Evolutionary conservation across 345 rosid genomes (phyloP).

Genomic region (Acer yangbiense): DNA sequence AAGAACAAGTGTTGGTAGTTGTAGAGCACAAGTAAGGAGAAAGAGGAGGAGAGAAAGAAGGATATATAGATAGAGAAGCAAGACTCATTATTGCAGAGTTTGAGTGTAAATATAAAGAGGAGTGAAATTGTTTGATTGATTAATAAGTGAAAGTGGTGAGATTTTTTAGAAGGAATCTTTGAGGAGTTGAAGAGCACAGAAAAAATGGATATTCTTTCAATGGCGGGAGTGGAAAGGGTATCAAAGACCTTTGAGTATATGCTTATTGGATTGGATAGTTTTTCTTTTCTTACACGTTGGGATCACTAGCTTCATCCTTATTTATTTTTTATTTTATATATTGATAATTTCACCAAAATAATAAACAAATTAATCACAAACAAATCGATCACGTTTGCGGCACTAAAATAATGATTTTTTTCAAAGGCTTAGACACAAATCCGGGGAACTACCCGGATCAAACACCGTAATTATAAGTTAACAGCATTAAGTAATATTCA

Average conservation of each 20-base stretch:
- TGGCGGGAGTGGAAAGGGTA: not conserved
- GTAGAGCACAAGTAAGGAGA: slow-evolving; percentile 28
- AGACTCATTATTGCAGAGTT: slow-evolving; percentile 25
- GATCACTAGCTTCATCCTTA: not conserved
- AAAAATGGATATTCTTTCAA: slow-evolving; percentile 26
- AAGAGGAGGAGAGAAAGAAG: slow-evolving; percentile 39
- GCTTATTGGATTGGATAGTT: not conserved
- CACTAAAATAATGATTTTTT: too few relatives aligned
- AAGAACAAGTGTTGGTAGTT: slow-evolving; percentile 16
- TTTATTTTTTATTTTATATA: not conserved
- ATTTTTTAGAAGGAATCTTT: slow-evolving; percentile 23
- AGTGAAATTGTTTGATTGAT: slow-evolving; percentile 17
- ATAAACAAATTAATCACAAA: not conserved
- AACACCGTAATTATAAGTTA: too few relatives aligned
- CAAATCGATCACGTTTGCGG: too few relatives aligned
- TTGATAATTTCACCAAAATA: not conserved
- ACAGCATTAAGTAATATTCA: too few relatives aligned
- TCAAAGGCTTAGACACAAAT: too few relatives aligned
- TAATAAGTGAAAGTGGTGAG: not conserved
- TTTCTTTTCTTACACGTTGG: not conserved
- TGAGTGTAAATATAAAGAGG: slow-evolving; percentile 15
- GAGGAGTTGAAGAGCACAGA: not conserved
- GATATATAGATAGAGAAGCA: slow-evolving; percentile 60
- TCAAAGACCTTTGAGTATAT: slow-evolving; percentile 17
- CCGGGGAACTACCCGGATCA: too few relatives aligned